Percentiles rank a stretch among this genome's conserved stretches.
phyloP scores from a whole-genome alignment of 805 yeast genomes.

The Schwanniomyces occidentalis region DNA sequence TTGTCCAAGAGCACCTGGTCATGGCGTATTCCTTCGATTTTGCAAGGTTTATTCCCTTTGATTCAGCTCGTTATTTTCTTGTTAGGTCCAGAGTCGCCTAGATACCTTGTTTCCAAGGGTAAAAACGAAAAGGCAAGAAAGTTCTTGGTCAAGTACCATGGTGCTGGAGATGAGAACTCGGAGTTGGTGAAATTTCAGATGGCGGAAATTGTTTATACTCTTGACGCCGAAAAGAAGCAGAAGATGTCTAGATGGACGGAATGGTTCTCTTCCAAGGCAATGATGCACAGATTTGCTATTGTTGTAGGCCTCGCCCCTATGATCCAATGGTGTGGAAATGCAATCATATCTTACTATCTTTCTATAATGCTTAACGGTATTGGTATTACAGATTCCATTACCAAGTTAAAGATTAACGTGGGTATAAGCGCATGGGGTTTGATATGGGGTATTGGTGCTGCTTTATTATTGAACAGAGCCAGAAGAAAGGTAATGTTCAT shows the following conservation, averaged over 20 bases:
- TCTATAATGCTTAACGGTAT: constrained; percentile 13
- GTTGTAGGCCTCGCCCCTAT: constrained; percentile 27
- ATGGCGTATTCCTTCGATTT: constrained; percentile 57
- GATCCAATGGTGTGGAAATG: constrained; percentile 50
- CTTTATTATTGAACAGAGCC: constrained; percentile 1
- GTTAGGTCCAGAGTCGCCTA: constrained; percentile 51
- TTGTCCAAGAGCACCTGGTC: too few relatives aligned
- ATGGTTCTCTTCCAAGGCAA: constrained; percentile 1
- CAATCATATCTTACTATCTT: constrained; percentile 37
- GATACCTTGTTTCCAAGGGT: constrained; percentile 40
- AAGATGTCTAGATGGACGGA: constrained; percentile 1
- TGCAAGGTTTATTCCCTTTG: constrained; percentile 50
- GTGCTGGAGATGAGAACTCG: constrained; percentile 21
- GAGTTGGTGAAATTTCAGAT: constrained; percentile 8
- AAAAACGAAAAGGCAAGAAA: constrained; percentile 28
- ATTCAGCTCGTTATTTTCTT: constrained; percentile 39
- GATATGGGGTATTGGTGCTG: not conserved
- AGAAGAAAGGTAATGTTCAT: constrained; percentile 2
- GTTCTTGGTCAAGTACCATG: constrained; percentile 23
- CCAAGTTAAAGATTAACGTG: constrained; percentile 4
- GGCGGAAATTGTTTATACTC: constrained; percentile 20
- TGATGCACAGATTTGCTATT: constrained; percentile 2
- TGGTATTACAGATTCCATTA: constrained; percentile 13
- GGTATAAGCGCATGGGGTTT: constrained; percentile 2
- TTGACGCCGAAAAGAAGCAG: constrained; percentile 4